phyloP scores from a whole-genome alignment of 1,139 yeast species.

The Saccharomyces hybrid region DNA sequence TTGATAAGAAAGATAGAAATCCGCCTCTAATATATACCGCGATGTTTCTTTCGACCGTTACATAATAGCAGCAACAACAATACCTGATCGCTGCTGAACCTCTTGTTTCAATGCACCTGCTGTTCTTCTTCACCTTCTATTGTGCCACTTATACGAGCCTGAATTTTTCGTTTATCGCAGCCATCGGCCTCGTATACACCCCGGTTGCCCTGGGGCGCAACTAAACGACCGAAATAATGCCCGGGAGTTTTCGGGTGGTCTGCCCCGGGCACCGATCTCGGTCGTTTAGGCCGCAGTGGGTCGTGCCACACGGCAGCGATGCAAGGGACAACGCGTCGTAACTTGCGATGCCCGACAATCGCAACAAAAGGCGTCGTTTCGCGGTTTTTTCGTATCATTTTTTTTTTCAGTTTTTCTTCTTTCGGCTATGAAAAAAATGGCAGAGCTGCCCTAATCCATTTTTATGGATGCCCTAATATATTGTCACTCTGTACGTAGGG shows the following conservation, averaged over 20 bases:
- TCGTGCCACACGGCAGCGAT: background rate
- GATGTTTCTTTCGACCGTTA: background rate
- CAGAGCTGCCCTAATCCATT: background rate
- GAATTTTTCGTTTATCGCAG: background rate
- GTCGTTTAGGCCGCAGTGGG: background rate
- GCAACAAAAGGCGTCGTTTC: background rate
- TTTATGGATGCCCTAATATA: background rate
- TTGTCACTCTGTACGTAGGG: background rate
- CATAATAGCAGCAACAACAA: constrained; percentile 1
- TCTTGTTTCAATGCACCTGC: background rate
- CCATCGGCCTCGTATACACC: background rate
- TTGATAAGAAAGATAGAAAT: background rate
- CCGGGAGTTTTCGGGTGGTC: background rate
- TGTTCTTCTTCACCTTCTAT: constrained; percentile 1
- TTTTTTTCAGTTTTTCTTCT: background rate
- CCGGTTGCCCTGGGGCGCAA: background rate
- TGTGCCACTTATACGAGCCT: background rate
- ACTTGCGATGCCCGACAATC: constrained; percentile 1
- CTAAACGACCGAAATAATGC: background rate
- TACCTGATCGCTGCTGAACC: background rate
- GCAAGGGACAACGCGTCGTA: constrained; percentile 1
- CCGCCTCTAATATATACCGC: background rate
- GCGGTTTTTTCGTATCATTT: background rate
- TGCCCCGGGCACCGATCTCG: background rate
- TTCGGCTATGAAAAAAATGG: background rate